phyloP scores from a whole-genome alignment of 1,284 basidiomycete species.

The Apiotrichum porosum region DNA sequence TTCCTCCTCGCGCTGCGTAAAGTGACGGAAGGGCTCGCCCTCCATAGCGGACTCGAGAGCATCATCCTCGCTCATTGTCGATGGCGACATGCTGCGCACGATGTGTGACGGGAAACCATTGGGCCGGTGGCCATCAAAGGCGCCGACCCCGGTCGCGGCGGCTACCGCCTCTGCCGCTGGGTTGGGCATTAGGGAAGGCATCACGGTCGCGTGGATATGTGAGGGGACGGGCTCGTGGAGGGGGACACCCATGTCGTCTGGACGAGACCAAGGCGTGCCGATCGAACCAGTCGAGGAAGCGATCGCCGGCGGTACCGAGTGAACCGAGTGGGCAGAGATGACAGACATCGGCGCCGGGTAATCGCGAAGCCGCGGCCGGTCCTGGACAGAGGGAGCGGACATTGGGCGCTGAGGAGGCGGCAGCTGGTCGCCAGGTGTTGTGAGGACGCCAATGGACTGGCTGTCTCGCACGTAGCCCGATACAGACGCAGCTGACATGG shows the following conservation, averaged over 20 bases:
- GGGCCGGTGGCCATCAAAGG: neutral
- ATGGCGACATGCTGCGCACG: neutral
- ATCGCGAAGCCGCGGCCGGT: too few species aligned
- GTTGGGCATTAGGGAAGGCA: too few species aligned
- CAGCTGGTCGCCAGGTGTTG: neutral
- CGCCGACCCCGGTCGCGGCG: neutral
- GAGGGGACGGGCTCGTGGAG: too few species aligned
- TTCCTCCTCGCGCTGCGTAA: constrained; percentile 6
- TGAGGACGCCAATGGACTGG: too few species aligned
- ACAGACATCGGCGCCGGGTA: neutral
- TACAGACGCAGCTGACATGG: too few species aligned
- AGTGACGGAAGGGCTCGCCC: constrained; percentile 10
- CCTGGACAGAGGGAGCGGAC: neutral
- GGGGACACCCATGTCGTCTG: too few species aligned
- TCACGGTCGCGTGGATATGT: too few species aligned
- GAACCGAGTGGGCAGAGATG: neutral
- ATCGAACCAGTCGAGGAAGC: too few species aligned
- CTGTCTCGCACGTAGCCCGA: neutral
- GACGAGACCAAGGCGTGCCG: neutral
- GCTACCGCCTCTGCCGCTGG: too few species aligned
- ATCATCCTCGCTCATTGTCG: constrained; percentile 5
- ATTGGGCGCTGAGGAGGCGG: neutral
- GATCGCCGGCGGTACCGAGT: neutral
- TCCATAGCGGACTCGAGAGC: constrained; percentile 9
- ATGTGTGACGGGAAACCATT: too few species aligned